Percentiles rank a stretch among this genome's conserved stretches.
These are phyloP conservation scores for Kitagawia praeruptora DNA, from an alignment of 129 eudicot genomes.

Conservation along the genomic window DNA sequence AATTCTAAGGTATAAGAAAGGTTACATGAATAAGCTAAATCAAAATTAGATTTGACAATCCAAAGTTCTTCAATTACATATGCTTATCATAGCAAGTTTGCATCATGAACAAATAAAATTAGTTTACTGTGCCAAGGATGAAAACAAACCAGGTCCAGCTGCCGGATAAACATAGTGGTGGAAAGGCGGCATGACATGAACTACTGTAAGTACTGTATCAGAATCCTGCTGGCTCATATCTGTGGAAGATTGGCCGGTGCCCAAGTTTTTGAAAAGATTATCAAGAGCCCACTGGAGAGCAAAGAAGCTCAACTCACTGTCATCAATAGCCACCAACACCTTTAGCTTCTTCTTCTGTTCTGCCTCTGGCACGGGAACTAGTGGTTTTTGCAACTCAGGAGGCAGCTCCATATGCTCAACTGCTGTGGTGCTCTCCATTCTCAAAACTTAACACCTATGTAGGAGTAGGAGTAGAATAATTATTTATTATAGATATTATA, in stretches of 20 bases:
- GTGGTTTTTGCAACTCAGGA: background rate
- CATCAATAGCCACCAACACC: constrained; percentile 34
- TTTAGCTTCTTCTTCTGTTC: constrained; percentile 21
- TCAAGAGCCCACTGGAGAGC: constrained; percentile 33
- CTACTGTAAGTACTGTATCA: constrained; percentile 9
- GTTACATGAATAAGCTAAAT: background rate
- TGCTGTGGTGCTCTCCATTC: background rate
- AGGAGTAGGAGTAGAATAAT: too few relatives aligned
- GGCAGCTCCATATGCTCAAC: background rate
- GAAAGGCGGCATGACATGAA: constrained; percentile 24
- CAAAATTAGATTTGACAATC: background rate
- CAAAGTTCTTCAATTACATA: background rate
- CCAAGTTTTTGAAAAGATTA: constrained; percentile 10
- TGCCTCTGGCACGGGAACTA: background rate
- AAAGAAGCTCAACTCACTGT: constrained; percentile 35
- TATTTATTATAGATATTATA: too few relatives aligned
- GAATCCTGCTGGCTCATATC: constrained; percentile 5
- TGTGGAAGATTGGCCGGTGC: background rate
- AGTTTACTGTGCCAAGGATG: background rate
- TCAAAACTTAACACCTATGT: background rate
- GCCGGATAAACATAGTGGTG: constrained; percentile 26
- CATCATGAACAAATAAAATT: background rate
- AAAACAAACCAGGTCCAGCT: constrained; percentile 30
- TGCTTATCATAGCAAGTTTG: background rate
- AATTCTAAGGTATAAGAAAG: background rate